Percentiles rank a stretch among this genome's conserved stretches.
These are phyloP conservation scores for Buddleja alternifolia DNA, from an alignment of 257 asterid genomes.

Conservation along the genomic window DNA sequence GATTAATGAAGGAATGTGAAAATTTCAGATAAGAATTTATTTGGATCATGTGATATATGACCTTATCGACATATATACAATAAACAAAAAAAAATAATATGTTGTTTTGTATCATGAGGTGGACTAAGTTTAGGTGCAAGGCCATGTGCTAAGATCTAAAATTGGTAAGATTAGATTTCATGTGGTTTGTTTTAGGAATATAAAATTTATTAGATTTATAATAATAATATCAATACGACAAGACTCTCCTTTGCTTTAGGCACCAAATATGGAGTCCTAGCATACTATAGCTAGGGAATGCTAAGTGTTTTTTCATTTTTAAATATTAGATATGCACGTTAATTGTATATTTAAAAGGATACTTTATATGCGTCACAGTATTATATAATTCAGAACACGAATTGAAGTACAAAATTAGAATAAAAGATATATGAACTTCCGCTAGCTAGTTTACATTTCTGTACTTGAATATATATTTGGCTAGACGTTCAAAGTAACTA, in stretches of 20 bases:
- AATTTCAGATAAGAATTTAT: background rate
- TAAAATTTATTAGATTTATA: background rate
- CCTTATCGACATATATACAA: constrained; percentile 7
- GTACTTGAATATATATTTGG: too few relatives aligned
- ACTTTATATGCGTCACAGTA: background rate
- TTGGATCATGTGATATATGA: constrained; percentile 29
- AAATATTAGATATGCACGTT: background rate
- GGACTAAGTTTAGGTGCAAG: constrained; percentile 18
- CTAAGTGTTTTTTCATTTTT: background rate
- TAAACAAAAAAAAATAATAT: background rate
- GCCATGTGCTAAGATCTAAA: constrained; percentile 37
- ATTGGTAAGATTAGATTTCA: constrained; percentile 41
- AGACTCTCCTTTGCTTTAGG: constrained; percentile 8
- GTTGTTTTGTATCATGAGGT: constrained; percentile 29
- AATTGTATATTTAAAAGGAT: background rate
- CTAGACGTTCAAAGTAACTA: too few relatives aligned
- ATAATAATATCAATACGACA: background rate
- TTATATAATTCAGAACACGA: too few relatives aligned
- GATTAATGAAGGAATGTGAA: constrained; percentile 12
- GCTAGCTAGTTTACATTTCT: too few relatives aligned
- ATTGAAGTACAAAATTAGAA: too few relatives aligned
- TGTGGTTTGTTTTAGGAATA: constrained; percentile 29
- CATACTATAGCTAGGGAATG: background rate
- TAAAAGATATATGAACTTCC: too few relatives aligned
- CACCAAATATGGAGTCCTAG: constrained; percentile 16